These are phyloP conservation scores for Lepidopterella palustris DNA, from an alignment of 495 filamentous ascomycete species.

Conservation along the genomic window DNA sequence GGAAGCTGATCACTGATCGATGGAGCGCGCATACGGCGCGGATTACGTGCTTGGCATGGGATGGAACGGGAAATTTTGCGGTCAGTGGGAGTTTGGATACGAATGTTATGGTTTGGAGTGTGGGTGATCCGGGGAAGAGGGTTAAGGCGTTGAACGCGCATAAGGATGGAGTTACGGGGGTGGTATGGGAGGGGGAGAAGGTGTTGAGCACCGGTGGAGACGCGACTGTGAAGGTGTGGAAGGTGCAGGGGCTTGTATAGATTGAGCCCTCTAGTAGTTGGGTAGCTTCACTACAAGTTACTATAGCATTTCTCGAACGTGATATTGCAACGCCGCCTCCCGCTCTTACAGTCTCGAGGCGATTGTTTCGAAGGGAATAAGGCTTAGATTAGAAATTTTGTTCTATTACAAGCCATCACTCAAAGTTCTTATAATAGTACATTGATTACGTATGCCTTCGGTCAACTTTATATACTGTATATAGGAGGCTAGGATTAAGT, in stretches of 20 bases:
- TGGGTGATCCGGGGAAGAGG: constrained; percentile 72
- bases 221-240: constrained; percentile 87
- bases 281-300: too few species aligned
- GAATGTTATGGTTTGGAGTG: constrained; percentile 85
- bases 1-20: constrained; percentile 59
- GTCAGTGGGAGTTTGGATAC: constrained; percentile 84
- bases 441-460: too few species aligned
- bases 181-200: constrained; percentile 72
- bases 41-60: constrained; percentile 80
- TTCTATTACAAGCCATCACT: too few species aligned
- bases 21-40: constrained; percentile 92
- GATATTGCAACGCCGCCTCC: too few species aligned
- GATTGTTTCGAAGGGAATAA: too few species aligned
- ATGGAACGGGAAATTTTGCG: constrained; percentile 63
- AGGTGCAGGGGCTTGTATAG: constrained; percentile 48
- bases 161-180: constrained; percentile 89
- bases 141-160: constrained; percentile 77
- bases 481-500: too few species aligned
- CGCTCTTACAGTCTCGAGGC: too few species aligned
- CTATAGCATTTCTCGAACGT: too few species aligned
- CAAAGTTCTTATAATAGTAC: too few species aligned
- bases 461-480: too few species aligned
- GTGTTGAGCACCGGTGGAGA: constrained; percentile 78
- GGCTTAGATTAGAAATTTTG: too few species aligned
- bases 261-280: too few species aligned